Base-by-base conservation (phyloP, 208 protist genomes). In the Leishmania tarentolae region DNA sequence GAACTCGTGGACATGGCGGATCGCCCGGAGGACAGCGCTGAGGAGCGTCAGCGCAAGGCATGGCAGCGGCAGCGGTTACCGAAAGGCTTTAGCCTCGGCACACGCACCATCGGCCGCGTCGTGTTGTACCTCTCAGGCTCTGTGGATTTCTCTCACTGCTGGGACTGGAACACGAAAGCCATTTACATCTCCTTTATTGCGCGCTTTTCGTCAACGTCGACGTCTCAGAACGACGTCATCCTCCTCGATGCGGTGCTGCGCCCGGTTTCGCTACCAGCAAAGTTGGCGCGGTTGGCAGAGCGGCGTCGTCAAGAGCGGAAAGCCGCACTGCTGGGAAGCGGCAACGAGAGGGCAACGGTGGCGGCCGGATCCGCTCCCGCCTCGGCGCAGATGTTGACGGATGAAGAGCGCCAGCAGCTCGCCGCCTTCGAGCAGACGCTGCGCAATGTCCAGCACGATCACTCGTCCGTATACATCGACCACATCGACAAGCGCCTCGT, bases 111-210 rank as follows among this genome's bases (percentile, higher is more conserved):
- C 31, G 81, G 95, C 66, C 83, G 86, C 50, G 35, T 93, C 17
- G 19, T 87, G 5, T 9, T 95, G 40, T 76, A 69, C 21, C 53
- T 94, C 31, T 87, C 76, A 4, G 83, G 87, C 75, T 72, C 50
- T 8, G 76, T 89, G 17, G 87, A 95, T 81, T 93, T 97, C 35
- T 77, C 81, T 0, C 65, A 75, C 24, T 75, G 82, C 7, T 97
- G 91, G 90, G 90, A 95, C 85, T 97, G 93, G 90, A 97, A 97
- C 82, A 95, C 92, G 40, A 93, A 95, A 68, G 80, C 85, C 1
- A 87, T 97, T 28, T 97, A 94, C 65, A 83, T 93, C 24, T 76
- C 85, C 40, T 85, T 92, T 37, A 65, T 94, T 15, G 91, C 83
- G n/a, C 87, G 87, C 47, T 97, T 94, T 83, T 3, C n/a, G 21